Conservation (phyloP, 352 stramenopile species). For the Pythium brassicae region DNA sequence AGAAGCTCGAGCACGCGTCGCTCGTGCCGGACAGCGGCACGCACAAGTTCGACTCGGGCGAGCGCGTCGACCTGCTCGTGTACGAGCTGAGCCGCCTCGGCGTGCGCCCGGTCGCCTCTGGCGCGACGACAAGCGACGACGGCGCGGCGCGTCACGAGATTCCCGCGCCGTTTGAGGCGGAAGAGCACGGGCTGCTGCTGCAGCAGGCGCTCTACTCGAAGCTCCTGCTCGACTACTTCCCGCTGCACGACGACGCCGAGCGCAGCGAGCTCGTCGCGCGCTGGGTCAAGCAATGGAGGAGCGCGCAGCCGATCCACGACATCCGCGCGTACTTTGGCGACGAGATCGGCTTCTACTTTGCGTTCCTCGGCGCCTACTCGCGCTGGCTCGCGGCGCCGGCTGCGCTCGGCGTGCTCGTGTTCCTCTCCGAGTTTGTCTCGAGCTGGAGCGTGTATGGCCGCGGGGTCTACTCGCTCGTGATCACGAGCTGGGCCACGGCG, state of each 20-base stretch:
- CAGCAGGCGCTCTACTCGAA: slow-evolving; percentile 64
- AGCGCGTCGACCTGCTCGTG: slow-evolving; percentile 72
- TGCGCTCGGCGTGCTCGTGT: slow-evolving; percentile 84
- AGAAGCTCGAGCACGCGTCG: slow-evolving; percentile 36
- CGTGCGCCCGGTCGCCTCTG: slow-evolving; percentile 22
- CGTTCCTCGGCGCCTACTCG: slow-evolving; percentile 95
- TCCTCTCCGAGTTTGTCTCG: slow-evolving; percentile 73
- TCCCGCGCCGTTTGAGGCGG: slow-evolving; percentile 52
- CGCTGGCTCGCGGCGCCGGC: slow-evolving; percentile 91
- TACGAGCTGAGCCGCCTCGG: slow-evolving; percentile 61
- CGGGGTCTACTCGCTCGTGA: slow-evolving; percentile 83
- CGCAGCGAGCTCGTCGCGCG: slow-evolving; percentile 53
- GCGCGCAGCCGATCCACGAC: slow-evolving; percentile 46
- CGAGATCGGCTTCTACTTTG: slow-evolving; percentile 97
- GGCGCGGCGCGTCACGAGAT: slow-evolving; percentile 17
- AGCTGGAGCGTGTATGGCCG: slow-evolving; percentile 55
- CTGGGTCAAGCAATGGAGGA: slow-evolving; percentile 75
- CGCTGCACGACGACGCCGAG: slow-evolving; percentile 71
- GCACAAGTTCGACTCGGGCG: slow-evolving; percentile 58
- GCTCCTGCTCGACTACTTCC: slow-evolving; percentile 67
- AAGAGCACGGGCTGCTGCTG: slow-evolving; percentile 64
- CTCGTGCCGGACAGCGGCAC: slow-evolving; percentile 36
- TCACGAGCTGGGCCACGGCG: slow-evolving; percentile 87
- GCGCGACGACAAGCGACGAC: background rate
- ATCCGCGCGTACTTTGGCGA: slow-evolving; percentile 81